These are phyloP conservation scores for Entoloma clypeatum DNA, from an alignment of 1,284 basidiomycete species.

Conservation along the genomic window DNA sequence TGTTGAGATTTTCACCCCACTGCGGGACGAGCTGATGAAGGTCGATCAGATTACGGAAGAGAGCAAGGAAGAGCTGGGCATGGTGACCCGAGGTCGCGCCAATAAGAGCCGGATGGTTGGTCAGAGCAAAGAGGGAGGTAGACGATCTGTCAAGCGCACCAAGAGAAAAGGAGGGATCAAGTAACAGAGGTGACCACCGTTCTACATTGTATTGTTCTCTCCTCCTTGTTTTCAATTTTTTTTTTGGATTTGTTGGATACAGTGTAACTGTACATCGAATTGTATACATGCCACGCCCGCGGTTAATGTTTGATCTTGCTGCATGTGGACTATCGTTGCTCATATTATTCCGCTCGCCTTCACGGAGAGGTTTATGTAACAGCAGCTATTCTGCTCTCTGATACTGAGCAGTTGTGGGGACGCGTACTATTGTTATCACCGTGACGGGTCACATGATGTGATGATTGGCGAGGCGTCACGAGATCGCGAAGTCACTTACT, in stretches of 20 bases:
- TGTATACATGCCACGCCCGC: slow-evolving; percentile 1
- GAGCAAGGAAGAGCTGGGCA: slow-evolving; percentile 18
- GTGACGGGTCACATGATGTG: too few species aligned
- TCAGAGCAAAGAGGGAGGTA: slow-evolving; percentile 6
- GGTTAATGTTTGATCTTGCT: too few species aligned
- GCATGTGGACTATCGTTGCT: too few species aligned
- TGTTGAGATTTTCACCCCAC: slow-evolving; percentile 19
- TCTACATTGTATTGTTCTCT: slow-evolving; percentile 1
- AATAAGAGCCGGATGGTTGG: slow-evolving; percentile 20
- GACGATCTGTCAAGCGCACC: slow-evolving; percentile 9
- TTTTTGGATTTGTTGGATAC: slow-evolving; percentile 11
- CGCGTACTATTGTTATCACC: too few species aligned
- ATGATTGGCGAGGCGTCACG: too few species aligned
- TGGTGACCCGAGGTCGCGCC: slow-evolving; percentile 33
- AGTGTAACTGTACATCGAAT: slow-evolving; percentile 2
- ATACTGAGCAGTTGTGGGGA: too few species aligned
- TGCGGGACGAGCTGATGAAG: slow-evolving; percentile 20
- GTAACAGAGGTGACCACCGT: slow-evolving; percentile 7
- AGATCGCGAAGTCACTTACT: too few species aligned
- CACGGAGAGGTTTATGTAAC: too few species aligned
- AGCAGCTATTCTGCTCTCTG: too few species aligned
- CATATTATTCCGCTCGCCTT: too few species aligned
- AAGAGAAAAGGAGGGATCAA: slow-evolving; percentile 14
- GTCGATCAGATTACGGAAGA: slow-evolving; percentile 15
- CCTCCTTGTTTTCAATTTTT: neutral